phyloP scores from a whole-genome alignment of 148 eudicot genomes.

The Rhododendron simsii region DNA sequence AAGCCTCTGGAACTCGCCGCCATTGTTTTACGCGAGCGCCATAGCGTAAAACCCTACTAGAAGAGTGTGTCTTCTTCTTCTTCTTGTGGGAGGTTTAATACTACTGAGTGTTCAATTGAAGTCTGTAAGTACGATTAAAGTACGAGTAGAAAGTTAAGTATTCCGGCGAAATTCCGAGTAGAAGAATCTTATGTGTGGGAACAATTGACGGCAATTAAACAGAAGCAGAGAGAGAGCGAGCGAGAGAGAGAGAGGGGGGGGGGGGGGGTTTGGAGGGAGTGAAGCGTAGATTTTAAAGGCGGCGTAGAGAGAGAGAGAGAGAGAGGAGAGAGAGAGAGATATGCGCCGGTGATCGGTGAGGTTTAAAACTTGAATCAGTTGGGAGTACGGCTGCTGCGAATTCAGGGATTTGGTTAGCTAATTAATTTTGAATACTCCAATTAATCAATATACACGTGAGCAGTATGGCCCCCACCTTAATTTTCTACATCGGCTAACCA shows the following conservation, averaged over 20 bases:
- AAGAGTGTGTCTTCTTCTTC: not conserved
- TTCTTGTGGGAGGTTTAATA: not conserved
- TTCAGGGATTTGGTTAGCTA: not conserved
- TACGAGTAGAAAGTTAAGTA: not conserved
- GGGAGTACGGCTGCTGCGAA: not conserved
- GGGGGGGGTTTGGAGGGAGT: not conserved
- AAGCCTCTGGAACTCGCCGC: constrained; percentile 54
- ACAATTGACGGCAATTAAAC: not conserved
- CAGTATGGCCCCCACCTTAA: constrained; percentile 6
- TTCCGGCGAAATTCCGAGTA: not conserved
- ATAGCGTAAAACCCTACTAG: constrained; percentile 7
- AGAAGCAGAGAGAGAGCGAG: not conserved
- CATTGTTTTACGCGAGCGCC: constrained; percentile 27
- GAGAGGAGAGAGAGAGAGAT: not conserved
- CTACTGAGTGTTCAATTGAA: not conserved
- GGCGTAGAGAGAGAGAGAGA: not conserved
- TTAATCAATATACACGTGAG: not conserved
- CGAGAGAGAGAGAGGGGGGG: not conserved
- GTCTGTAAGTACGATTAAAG: not conserved
- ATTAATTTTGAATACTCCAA: too few relatives aligned
- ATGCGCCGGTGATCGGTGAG: not conserved
- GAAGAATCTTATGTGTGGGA: not conserved
- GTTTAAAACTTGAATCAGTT: not conserved
- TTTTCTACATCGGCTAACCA: not conserved
- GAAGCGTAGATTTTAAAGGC: not conserved